Evolutionary conservation across 2,329 filamentous ascomycete species (phyloP).

Genomic region (Cytospora piceicola): DNA sequence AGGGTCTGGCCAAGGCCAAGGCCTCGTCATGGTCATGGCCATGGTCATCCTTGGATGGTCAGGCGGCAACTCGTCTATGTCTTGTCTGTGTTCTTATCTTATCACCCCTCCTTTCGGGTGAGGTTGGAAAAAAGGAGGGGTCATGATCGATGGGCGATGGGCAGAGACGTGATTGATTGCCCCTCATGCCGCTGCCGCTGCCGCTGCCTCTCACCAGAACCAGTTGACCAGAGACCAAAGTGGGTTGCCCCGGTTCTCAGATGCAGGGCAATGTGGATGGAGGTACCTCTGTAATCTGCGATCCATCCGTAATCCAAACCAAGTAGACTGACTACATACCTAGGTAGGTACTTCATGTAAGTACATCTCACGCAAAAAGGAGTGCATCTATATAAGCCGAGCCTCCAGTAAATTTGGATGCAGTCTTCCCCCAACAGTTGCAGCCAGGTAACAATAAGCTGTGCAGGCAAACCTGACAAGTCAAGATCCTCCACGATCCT

Average conservation of each 20-base stretch:
- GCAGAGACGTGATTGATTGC: background rate
- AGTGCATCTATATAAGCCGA: slow-evolving; percentile 6
- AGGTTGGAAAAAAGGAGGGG: slow-evolving; percentile 26
- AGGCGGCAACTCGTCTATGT: background rate
- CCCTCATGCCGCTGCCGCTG: background rate
- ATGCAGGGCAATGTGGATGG: slow-evolving; percentile 17
- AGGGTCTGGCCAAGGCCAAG: background rate
- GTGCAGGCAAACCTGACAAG: background rate
- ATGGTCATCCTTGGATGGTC: background rate
- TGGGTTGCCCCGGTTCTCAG: slow-evolving; percentile 8
- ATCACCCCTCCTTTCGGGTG: slow-evolving; percentile 30
- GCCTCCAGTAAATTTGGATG: slow-evolving; percentile 16
- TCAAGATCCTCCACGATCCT: slow-evolving; percentile 22
- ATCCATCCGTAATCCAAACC: background rate
- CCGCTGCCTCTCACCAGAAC: background rate
- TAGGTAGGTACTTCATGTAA: too few relatives aligned
- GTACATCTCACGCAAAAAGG: background rate
- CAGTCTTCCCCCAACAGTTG: background rate
- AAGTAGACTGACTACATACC: background rate
- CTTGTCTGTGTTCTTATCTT: slow-evolving; percentile 24
- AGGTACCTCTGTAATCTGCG: background rate
- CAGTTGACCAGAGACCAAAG: background rate
- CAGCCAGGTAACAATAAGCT: background rate
- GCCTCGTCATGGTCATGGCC: background rate
- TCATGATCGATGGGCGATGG: background rate